These are phyloP conservation scores for Gillenia trifoliata DNA, from an alignment of 306 rosid genomes.

Conservation along the genomic window DNA sequence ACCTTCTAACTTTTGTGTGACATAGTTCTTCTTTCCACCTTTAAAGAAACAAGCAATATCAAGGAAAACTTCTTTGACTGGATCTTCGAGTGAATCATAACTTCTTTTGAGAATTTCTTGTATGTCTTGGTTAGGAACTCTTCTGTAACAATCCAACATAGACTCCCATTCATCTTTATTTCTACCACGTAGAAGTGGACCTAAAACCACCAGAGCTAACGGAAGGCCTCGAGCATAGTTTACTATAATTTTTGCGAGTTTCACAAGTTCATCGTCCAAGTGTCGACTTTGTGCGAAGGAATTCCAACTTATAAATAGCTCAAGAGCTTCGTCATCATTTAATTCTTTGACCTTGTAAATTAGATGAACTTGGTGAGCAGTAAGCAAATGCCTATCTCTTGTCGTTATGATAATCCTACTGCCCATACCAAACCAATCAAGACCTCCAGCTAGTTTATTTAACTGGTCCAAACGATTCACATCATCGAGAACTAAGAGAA, in stretches of 20 bases:
- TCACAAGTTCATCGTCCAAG: not conserved
- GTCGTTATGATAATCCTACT: no score
- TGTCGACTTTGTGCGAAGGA: not conserved
- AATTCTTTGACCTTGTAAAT: no score
- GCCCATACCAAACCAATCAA: no score
- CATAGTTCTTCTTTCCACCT: constrained; percentile 9
- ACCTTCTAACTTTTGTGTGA: not conserved
- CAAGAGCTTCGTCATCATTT: not conserved
- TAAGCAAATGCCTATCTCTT: no score
- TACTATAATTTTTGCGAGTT: not conserved
- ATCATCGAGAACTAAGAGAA: constrained; percentile 11
- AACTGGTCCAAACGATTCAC: no score
- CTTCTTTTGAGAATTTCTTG: constrained; percentile 30
- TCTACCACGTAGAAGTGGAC: constrained; percentile 3
- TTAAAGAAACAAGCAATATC: constrained; percentile 37
- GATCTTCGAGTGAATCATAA: constrained; percentile 22
- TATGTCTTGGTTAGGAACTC: constrained; percentile 29
- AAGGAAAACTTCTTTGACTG: constrained; percentile 20
- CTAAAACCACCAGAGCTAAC: constrained; percentile 20
- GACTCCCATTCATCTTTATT: constrained; percentile 23
- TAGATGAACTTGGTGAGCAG: no score
- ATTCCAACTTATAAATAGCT: not conserved
- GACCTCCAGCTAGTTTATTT: no score
- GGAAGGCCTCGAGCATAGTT: no score
- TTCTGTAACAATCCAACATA: constrained; percentile 25